These are phyloP conservation scores for Cicer judaicum DNA, from an alignment of 306 rosid genomes.

Conservation along the genomic window DNA sequence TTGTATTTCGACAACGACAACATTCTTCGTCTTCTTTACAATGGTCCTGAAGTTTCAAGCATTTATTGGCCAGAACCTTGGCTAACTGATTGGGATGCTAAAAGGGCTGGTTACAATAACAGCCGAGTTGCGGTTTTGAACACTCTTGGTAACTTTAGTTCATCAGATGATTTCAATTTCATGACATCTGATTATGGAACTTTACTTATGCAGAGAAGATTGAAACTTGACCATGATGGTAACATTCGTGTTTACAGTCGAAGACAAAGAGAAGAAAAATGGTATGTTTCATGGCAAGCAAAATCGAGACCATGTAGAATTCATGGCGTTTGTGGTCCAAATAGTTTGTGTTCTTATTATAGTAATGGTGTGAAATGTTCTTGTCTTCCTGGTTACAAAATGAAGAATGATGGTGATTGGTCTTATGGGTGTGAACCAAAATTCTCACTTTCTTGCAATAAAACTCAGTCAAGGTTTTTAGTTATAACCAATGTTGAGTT, in stretches of 20 bases:
- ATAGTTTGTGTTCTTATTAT: slow-evolving; percentile 48
- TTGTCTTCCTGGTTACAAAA: slow-evolving; percentile 53
- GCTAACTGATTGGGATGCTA: slow-evolving; percentile 45
- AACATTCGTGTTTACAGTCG: slow-evolving; percentile 57
- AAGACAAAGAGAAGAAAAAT: slow-evolving; percentile 20
- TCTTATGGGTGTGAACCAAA: slow-evolving; percentile 52
- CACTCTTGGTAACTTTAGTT: slow-evolving; percentile 52
- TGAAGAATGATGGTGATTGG: slow-evolving; percentile 48
- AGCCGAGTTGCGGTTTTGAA: slow-evolving; percentile 54
- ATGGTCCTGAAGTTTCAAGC: slow-evolving; percentile 58
- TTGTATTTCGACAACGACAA: slow-evolving; percentile 56
- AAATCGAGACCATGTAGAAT: slow-evolving; percentile 49
- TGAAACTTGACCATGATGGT: slow-evolving; percentile 62
- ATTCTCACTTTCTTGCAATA: slow-evolving; percentile 46
- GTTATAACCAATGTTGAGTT: slow-evolving; percentile 44
- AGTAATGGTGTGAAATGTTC: slow-evolving; percentile 40
- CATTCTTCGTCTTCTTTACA: slow-evolving; percentile 58
- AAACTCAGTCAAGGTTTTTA: slow-evolving; percentile 37
- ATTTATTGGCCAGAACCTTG: slow-evolving; percentile 65
- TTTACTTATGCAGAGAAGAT: slow-evolving; percentile 43
- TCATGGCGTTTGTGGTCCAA: slow-evolving; percentile 61
- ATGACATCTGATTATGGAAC: slow-evolving; percentile 53
- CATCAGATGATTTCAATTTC: slow-evolving; percentile 55
- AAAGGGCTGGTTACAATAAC: slow-evolving; percentile 53
- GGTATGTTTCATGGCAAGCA: slow-evolving; percentile 65